Conservation (phyloP, 805 yeast species). For the Starmerella stigmatis region DNA sequence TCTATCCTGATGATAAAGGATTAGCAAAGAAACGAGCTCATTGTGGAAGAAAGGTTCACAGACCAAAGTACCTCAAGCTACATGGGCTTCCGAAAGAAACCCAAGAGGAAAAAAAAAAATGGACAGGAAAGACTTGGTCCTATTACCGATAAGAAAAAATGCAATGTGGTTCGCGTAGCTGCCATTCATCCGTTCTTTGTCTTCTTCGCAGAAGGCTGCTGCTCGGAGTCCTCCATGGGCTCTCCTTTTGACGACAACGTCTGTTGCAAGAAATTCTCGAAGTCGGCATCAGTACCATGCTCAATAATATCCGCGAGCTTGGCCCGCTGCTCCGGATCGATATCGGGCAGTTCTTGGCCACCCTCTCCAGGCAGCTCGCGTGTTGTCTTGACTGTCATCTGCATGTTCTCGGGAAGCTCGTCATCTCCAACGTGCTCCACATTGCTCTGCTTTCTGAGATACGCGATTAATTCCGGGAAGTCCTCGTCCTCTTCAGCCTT, state of each 20-base stretch:
- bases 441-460: slow-evolving; percentile 41
- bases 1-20: neutral
- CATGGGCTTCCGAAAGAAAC: no score
- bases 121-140: no score
- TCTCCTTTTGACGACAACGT: slow-evolving; percentile 35
- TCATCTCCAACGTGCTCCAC: slow-evolving; percentile 20
- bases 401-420: slow-evolving; percentile 23
- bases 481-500: slow-evolving; percentile 71
- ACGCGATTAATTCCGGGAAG: slow-evolving; percentile 63
- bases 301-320: slow-evolving; percentile 60
- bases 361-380: slow-evolving; percentile 27
- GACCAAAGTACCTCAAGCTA: no score
- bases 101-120: no score
- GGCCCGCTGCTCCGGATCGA: slow-evolving; percentile 41
- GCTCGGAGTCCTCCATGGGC: neutral
- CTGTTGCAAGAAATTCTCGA: slow-evolving; percentile 55
- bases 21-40: neutral
- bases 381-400: slow-evolving; percentile 23
- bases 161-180: neutral
- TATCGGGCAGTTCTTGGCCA: slow-evolving; percentile 36
- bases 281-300: slow-evolving; percentile 69
- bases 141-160: no score
- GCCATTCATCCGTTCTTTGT: neutral
- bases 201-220: slow-evolving; percentile 1
- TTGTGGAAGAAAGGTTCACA: no score